phyloP scores from a whole-genome alignment of 805 yeast genomes.

The Saturnispora bothae region DNA sequence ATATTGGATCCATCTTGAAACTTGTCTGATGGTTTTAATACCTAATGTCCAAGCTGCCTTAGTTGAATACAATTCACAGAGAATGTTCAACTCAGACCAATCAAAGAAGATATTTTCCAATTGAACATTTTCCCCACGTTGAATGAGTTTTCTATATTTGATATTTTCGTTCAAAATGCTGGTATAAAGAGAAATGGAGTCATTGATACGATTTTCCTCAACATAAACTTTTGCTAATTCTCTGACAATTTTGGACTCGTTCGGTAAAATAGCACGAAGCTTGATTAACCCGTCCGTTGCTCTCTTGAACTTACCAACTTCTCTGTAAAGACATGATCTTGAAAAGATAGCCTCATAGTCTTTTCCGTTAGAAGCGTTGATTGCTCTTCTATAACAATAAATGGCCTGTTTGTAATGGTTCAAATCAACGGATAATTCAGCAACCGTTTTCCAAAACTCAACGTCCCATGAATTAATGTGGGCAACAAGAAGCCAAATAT shows the following conservation, averaged over 20 bases:
- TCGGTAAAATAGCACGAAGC: slow-evolving; percentile 45
- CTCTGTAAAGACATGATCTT: slow-evolving; percentile 57
- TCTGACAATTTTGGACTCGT: slow-evolving; percentile 47
- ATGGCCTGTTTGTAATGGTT: slow-evolving; percentile 69
- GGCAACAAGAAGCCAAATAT: slow-evolving; percentile 75
- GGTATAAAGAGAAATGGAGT: slow-evolving; percentile 64
- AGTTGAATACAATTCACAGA: slow-evolving; percentile 68
- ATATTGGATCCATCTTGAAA: slow-evolving; percentile 74
- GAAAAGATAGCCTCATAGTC: slow-evolving; percentile 49
- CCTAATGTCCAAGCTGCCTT: slow-evolving; percentile 57
- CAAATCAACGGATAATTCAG: slow-evolving; percentile 50
- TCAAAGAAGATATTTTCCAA: slow-evolving; percentile 45
- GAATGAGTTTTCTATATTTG: slow-evolving; percentile 25
- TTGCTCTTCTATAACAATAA: slow-evolving; percentile 63
- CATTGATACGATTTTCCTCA: slow-evolving; percentile 51
- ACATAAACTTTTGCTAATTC: slow-evolving; percentile 46
- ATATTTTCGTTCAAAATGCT: slow-evolving; percentile 53
- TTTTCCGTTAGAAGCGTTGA: slow-evolving; percentile 33
- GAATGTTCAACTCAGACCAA: slow-evolving; percentile 82
- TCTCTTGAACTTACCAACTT: slow-evolving; percentile 54
- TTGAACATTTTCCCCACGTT: slow-evolving; percentile 17
- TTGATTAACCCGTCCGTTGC: slow-evolving; percentile 67
- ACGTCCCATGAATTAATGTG: slow-evolving; percentile 66
- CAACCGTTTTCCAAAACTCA: slow-evolving; percentile 71
- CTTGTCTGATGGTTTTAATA: slow-evolving; percentile 51